Percentiles rank a stretch among this genome's conserved stretches.
phyloP scores from a whole-genome alignment of 2,329 filamentous ascomycete genomes.

The Parafenestella ontariensis region DNA sequence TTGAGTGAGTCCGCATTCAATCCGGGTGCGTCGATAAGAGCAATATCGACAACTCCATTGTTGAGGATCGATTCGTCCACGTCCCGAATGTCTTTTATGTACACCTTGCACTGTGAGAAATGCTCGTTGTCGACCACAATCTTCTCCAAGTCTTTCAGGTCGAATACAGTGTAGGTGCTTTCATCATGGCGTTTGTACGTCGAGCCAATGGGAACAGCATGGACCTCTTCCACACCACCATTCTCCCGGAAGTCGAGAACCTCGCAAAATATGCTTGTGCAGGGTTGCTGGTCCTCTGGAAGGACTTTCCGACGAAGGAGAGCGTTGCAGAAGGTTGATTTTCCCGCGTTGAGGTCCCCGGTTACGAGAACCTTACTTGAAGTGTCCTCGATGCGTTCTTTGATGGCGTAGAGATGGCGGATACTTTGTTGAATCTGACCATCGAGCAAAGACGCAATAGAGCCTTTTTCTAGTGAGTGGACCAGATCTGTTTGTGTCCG shows the following conservation, averaged over 20 bases:
- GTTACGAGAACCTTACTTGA: conserved; percentile 97
- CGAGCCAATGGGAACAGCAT: conserved; percentile 84
- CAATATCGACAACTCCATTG: conserved; percentile 97
- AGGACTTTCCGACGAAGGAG: conserved; percentile 88
- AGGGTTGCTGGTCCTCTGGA: conserved; percentile 96
- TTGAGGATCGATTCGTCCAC: conserved; percentile 95
- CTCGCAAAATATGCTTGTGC: conserved; percentile 98
- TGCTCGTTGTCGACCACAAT: conserved; percentile 88
- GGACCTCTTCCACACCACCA: conserved; percentile 88
- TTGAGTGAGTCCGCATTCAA: conserved; percentile 96
- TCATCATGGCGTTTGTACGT: conserved; percentile 90
- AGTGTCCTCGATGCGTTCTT: conserved; percentile 95
- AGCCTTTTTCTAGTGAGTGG: conserved; percentile 90
- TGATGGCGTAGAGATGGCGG: conserved; percentile 83
- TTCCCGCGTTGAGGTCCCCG: conserved; percentile 94
- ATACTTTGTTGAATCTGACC: conserved; percentile 94
- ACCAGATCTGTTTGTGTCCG: conserved; percentile 89
- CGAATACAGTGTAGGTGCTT: conserved; percentile 88
- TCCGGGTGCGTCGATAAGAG: conserved; percentile 93
- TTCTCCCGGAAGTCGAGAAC: conserved; percentile 94
- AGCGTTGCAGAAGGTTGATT: conserved; percentile 99
- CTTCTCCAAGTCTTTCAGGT: conserved; percentile 78
- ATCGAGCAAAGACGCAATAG: conserved; percentile 87
- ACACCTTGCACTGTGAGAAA: conserved; percentile 96
- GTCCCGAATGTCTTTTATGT: conserved; percentile 85